Evolutionary conservation across 2,329 filamentous ascomycete genomes (phyloP).

Genomic region (Polytolypa hystricis): DNA sequence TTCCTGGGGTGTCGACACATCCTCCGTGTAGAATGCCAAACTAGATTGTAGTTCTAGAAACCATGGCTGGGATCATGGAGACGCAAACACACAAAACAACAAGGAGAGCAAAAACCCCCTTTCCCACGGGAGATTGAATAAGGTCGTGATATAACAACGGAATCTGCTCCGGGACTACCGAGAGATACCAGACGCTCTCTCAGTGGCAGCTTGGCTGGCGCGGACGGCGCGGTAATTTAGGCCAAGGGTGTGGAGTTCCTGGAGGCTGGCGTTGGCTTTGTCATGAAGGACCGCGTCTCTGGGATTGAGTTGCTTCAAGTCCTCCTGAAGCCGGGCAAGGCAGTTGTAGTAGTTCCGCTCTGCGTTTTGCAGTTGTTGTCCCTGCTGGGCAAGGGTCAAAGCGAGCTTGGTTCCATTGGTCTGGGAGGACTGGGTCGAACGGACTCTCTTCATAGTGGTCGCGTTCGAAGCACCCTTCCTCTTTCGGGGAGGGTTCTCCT

Average conservation of each 20-base stretch:
- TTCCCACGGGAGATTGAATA: not conserved
- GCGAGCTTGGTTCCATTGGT: constrained; percentile 23
- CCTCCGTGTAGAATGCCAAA: no score
- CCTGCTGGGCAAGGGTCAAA: constrained; percentile 24
- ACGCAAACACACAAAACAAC: not conserved
- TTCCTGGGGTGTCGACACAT: no score
- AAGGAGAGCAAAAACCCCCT: not conserved
- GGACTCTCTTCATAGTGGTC: constrained; percentile 33
- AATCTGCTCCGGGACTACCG: not conserved
- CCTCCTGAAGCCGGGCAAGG: constrained; percentile 28
- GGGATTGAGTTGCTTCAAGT: constrained; percentile 28
- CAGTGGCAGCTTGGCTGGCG: constrained; percentile 29
- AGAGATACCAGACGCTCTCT: constrained; percentile 9
- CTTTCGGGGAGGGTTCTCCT: constrained; percentile 29
- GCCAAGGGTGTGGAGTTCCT: constrained; percentile 33
- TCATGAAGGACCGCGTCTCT: constrained; percentile 32
- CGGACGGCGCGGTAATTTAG: constrained; percentile 33
- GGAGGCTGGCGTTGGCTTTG: constrained; percentile 34
- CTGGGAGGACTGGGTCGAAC: constrained; percentile 29
- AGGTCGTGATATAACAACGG: not conserved
- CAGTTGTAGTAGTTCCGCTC: constrained; percentile 33
- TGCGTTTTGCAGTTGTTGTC: constrained; percentile 31
- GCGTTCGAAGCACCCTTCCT: constrained; percentile 26
- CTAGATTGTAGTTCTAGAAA: not conserved
- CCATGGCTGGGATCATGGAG: not conserved